Percentiles rank a stretch among this genome's conserved stretches.
These are phyloP conservation scores for Eucalyptus sp. DNA, from an alignment of 345 rosid genomes.

Conservation along the genomic window DNA sequence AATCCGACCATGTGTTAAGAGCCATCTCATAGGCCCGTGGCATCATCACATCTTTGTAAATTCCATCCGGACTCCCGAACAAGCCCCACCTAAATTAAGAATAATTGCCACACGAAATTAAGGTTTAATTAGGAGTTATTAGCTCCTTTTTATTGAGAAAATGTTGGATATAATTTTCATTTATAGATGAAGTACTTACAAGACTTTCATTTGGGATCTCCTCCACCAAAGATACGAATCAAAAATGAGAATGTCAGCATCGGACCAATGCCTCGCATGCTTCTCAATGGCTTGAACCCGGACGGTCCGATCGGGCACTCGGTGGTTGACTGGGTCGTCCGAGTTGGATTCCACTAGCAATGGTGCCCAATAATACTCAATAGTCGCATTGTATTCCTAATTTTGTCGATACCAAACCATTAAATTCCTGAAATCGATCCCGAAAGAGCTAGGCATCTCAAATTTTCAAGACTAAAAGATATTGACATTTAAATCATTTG, in stretches of 20 bases:
- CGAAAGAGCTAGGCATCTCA: background rate
- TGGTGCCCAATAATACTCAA: conserved; percentile 93
- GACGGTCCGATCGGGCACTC: conserved; percentile 56
- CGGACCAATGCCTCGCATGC: conserved; percentile 78
- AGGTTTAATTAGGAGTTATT: background rate
- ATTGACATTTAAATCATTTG: background rate
- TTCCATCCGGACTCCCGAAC: conserved; percentile 44
- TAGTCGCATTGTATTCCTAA: conserved; percentile 75
- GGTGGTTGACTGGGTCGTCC: conserved; percentile 69
- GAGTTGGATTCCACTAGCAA: conserved; percentile 91
- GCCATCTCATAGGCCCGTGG: conserved; percentile 79
- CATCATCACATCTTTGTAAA: conserved; percentile 60
- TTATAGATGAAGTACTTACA: conserved; percentile 37
- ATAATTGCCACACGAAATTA: background rate
- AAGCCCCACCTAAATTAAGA: conserved; percentile 54
- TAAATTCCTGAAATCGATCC: background rate
- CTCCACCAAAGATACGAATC: conserved; percentile 97
- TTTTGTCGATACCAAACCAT: background rate
- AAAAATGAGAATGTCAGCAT: conserved; percentile 60
- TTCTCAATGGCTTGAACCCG: conserved; percentile 69
- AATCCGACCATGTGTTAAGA: conserved; percentile 62
- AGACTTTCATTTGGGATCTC: conserved; percentile 45
- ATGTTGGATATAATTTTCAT: background rate
- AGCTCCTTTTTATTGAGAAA: background rate
- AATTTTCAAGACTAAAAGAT: background rate